These are phyloP conservation scores for Lotmaria passim DNA, from an alignment of 208 protist genomes.

Conservation along the genomic window DNA sequence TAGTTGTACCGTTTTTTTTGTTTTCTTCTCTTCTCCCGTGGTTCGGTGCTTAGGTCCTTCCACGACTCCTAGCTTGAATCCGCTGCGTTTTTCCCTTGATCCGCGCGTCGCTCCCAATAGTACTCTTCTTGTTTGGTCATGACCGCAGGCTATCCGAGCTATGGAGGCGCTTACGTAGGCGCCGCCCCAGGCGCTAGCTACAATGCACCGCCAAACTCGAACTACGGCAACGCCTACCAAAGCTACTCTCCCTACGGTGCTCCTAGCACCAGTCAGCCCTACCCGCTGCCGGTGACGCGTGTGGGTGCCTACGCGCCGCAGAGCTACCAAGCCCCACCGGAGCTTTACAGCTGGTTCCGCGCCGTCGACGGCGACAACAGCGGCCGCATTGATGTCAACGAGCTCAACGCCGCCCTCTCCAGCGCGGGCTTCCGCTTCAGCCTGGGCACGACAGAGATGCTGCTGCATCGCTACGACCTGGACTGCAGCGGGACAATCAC, in stretches of 20 bases:
- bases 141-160: constrained; percentile 4
- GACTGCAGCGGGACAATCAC: constrained; percentile 61
- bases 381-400: constrained; percentile 60
- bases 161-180: not conserved
- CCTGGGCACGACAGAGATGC: constrained; percentile 64
- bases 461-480: constrained; percentile 77
- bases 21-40: no score
- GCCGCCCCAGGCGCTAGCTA: not conserved
- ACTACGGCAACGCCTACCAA: not conserved
- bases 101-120: not conserved
- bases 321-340: constrained; percentile 10
- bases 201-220: not conserved
- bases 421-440: constrained; percentile 62
- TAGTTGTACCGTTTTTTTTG: no score
- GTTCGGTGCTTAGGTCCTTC: no score
- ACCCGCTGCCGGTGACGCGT: not conserved
- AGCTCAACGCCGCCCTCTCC: constrained; percentile 72
- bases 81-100: not conserved
- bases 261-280: not conserved
- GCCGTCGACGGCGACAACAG: constrained; percentile 65
- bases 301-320: constrained; percentile 19
- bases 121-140: not conserved
- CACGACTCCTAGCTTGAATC: no score
- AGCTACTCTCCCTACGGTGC: constrained; percentile 1
- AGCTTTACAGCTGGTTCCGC: constrained; percentile 65